A percentile compares a stretch with the other conserved stretches of the same genome.
Evolutionary conservation across 345 rosid species (phyloP).

Genomic region (Abelmoschus esculentus): DNA sequence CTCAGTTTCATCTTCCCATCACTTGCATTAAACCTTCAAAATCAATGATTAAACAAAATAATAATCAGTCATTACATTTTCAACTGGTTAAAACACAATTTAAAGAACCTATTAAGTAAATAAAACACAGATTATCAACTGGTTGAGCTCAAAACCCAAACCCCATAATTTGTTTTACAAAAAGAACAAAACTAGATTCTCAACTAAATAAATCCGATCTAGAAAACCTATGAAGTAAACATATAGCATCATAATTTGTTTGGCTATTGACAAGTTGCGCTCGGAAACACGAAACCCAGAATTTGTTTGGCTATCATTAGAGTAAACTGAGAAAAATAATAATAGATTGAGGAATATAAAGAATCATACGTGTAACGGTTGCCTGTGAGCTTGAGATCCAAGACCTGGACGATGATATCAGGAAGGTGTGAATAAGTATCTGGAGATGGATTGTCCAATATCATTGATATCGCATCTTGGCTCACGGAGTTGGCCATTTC

Average conservation of each 20-base stretch:
- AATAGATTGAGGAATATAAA: not conserved
- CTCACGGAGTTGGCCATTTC: constrained; percentile 44
- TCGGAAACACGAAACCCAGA: not conserved
- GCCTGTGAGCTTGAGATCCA: constrained; percentile 77
- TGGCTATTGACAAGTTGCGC: too few species aligned
- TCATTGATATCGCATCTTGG: constrained; percentile 49
- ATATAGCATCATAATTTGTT: too few species aligned
- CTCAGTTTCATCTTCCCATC: constrained; percentile 67
- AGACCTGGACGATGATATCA: constrained; percentile 60
- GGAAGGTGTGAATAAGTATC: constrained; percentile 46
- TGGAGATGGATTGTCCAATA: constrained; percentile 56
- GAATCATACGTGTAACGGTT: constrained; percentile 58
- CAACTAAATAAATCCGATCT: too few species aligned
- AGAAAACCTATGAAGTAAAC: too few species aligned
- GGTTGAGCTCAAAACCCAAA: not conserved
- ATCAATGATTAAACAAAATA: not conserved
- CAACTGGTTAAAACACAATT: too few species aligned
- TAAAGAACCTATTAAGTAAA: not conserved
- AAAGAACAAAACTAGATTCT: too few species aligned
- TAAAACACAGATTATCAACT: not conserved
- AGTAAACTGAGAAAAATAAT: too few species aligned
- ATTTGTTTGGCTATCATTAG: not conserved
- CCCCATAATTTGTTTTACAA: not conserved
- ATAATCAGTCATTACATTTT: not conserved
- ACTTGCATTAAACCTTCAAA: constrained; percentile 59